Evolutionary conservation across 1,284 basidiomycete species (phyloP).

Genomic region (Anthracocystis walkeri): DNA sequence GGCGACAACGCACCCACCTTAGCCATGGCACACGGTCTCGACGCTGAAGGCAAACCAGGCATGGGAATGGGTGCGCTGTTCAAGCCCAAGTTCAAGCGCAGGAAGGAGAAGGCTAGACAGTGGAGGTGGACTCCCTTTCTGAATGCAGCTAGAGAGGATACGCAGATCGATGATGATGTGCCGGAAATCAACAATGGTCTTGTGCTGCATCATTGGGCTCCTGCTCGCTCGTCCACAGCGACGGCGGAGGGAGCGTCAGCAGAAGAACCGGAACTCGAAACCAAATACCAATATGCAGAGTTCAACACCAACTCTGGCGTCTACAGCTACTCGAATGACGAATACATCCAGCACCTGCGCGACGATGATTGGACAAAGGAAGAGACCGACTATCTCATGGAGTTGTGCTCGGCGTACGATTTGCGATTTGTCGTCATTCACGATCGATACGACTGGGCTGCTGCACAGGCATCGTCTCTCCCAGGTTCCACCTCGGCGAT

Average conservation of each 20-base stretch:
- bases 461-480: constrained; percentile 28
- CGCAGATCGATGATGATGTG: constrained; percentile 38
- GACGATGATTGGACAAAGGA: constrained; percentile 91
- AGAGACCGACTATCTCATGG: constrained; percentile 94
- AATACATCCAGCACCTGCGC: constrained; percentile 84
- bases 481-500: constrained; percentile 2
- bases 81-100: constrained; percentile 87
- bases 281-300: constrained; percentile 77
- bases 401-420: constrained; percentile 84
- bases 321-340: constrained; percentile 88
- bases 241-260: background rate
- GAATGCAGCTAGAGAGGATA: constrained; percentile 62
- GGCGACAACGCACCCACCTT: constrained; percentile 89
- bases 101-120: constrained; percentile 74
- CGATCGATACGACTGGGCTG: constrained; percentile 83
- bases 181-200: constrained; percentile 53
- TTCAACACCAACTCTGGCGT: constrained; percentile 80
- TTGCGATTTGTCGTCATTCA: constrained; percentile 88
- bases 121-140: constrained; percentile 64
- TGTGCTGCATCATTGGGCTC: constrained; percentile 63
- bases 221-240: constrained; percentile 11
- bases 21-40: constrained; percentile 52
- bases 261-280: constrained; percentile 30
- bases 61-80: constrained; percentile 70
- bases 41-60: constrained; percentile 38